Percentiles rank a stretch among this genome's conserved stretches.
Evolutionary conservation across 2,329 filamentous ascomycete genomes (phyloP).

Genomic region (Xylariaceae sp.): DNA sequence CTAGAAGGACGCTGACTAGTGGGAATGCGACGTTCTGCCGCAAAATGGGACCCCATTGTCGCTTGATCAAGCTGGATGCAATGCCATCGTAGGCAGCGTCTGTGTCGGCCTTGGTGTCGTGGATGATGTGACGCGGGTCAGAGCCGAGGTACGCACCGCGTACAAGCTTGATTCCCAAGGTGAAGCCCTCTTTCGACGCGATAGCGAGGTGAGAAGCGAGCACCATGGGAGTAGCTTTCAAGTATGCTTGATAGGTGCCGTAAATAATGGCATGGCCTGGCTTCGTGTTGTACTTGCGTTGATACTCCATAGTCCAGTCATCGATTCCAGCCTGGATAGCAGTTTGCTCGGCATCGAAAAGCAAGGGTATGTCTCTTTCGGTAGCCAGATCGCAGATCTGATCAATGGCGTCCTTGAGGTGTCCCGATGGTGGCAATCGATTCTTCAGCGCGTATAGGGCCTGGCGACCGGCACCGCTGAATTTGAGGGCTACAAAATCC

Average conservation of each 20-base stretch:
- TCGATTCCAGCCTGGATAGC: slow-evolving; percentile 74
- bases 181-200: slow-evolving; percentile 56
- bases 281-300: slow-evolving; percentile 66
- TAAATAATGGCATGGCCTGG: slow-evolving; percentile 64
- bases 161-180: slow-evolving; percentile 68
- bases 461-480: slow-evolving; percentile 74
- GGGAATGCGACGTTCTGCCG: slow-evolving; percentile 46
- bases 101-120: slow-evolving; percentile 66
- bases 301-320: slow-evolving; percentile 71
- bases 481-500: slow-evolving; percentile 65
- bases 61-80: slow-evolving; percentile 59
- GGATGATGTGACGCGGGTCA: slow-evolving; percentile 64
- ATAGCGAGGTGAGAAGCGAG: slow-evolving; percentile 54
- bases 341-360: slow-evolving; percentile 84
- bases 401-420: slow-evolving; percentile 64
- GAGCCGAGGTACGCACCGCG: slow-evolving; percentile 67
- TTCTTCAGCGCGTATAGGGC: slow-evolving; percentile 62
- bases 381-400: slow-evolving; percentile 68
- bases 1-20: slow-evolving; percentile 61
- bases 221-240: slow-evolving; percentile 55
- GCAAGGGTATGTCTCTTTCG: slow-evolving; percentile 62
- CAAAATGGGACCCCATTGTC: slow-evolving; percentile 54
- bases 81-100: slow-evolving; percentile 69
- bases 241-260: slow-evolving; percentile 73
- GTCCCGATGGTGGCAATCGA: slow-evolving; percentile 55